Evolutionary conservation across 306 rosid genomes (phyloP).

Genomic region (Carpinus viminea): DNA sequence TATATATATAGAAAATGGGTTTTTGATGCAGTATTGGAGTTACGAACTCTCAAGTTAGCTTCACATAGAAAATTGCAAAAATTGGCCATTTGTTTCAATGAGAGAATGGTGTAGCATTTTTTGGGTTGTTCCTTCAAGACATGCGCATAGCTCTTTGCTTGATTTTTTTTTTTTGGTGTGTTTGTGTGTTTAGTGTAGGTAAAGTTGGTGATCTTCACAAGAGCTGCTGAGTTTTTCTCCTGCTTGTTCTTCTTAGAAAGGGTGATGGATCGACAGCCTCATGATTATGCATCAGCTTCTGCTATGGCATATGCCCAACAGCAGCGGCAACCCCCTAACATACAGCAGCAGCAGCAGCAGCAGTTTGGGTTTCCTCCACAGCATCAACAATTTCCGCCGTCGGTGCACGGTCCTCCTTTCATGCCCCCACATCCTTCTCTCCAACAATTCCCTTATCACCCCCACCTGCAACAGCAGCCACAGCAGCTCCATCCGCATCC

Average conservation of each 20-base stretch:
- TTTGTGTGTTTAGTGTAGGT: background rate
- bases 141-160: background rate
- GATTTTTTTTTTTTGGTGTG: background rate
- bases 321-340: conserved; percentile 61
- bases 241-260: conserved; percentile 10
- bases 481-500: conserved; percentile 64
- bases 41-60: background rate
- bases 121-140: background rate
- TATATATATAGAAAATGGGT: background rate
- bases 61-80: background rate
- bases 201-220: background rate
- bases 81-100: background rate
- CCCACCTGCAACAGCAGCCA: conserved; percentile 58
- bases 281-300: conserved; percentile 81
- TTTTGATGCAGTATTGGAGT: background rate
- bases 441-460: conserved; percentile 81
- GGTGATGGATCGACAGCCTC: conserved; percentile 79
- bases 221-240: background rate
- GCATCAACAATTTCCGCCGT: conserved; percentile 81
- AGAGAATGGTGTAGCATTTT: background rate
- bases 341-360: conserved; percentile 68
- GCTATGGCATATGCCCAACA: conserved; percentile 90
- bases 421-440: conserved; percentile 73
- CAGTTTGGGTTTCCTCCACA: conserved; percentile 86
- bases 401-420: conserved; percentile 81